phyloP scores from a whole-genome alignment of 441 rosid genomes.

The Rhodomyrtus psidioides region DNA sequence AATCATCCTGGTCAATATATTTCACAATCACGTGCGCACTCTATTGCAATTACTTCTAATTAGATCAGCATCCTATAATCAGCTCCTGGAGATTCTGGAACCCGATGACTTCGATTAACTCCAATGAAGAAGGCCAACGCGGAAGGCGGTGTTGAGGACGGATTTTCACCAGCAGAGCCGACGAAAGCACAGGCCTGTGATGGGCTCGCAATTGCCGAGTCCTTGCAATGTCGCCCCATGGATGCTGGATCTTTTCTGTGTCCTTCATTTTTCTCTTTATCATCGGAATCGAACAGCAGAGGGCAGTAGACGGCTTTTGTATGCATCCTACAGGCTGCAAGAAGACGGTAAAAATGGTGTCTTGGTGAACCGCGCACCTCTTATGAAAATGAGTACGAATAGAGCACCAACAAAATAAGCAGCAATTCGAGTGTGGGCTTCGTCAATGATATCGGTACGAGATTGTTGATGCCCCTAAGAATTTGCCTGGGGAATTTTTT shows the following conservation, averaged over 20 bases:
- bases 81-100: not conserved
- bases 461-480: not conserved
- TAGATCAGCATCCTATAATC: not conserved
- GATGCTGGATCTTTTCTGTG: not conserved
- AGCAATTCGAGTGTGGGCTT: rapidly evolving
- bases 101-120: not conserved
- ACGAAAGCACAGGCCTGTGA: rapidly evolving
- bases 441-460: not conserved
- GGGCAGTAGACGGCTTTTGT: not conserved
- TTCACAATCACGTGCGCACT: not conserved
- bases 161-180: not conserved
- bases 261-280: not conserved
- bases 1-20: too few relatives aligned
- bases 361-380: not conserved
- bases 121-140: not conserved
- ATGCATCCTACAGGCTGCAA: not conserved
- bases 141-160: not conserved
- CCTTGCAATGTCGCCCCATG: not conserved
- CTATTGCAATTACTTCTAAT: too few relatives aligned
- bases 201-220: rapidly evolving
- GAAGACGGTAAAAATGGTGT: rapidly evolving
- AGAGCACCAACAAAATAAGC: not conserved
- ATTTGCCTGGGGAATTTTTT: not conserved
- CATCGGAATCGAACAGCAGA: not conserved
- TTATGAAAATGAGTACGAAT: too few relatives aligned